A percentile compares a stretch with the other conserved stretches of the same genome.
phyloP scores from a whole-genome alignment of 352 stramenopile genomes.

The Globisporangium spiculum region DNA sequence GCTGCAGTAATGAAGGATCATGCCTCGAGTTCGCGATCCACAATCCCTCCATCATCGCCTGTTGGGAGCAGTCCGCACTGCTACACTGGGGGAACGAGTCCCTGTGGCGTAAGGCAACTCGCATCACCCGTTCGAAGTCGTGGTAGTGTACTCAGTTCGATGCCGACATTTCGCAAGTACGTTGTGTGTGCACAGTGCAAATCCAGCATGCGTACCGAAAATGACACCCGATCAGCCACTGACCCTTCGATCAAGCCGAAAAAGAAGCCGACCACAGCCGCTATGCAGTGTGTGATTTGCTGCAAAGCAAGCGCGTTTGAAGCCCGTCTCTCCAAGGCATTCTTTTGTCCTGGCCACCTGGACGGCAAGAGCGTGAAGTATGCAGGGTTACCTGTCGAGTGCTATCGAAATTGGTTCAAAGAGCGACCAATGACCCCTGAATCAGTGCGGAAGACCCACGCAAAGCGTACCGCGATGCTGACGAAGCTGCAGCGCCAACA shows the following conservation, averaged over 20 bases:
- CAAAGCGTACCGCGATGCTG: slow-evolving; percentile 22
- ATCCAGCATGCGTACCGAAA: not conserved
- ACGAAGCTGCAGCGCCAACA: slow-evolving; percentile 22
- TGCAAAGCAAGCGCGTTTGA: slow-evolving; percentile 20
- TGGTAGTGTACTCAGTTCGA: not conserved
- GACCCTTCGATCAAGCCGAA: not conserved
- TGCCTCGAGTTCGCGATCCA: not conserved
- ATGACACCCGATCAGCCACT: not conserved
- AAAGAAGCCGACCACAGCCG: not conserved
- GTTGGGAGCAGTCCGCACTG: slow-evolving; percentile 5
- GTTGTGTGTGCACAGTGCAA: slow-evolving; percentile 11
- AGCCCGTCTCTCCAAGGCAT: slow-evolving; percentile 18
- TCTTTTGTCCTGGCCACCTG: slow-evolving; percentile 17
- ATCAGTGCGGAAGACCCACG: slow-evolving; percentile 11
- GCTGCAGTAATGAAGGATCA: not conserved
- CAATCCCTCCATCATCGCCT: not conserved
- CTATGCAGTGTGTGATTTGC: slow-evolving; percentile 17
- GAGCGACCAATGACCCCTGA: slow-evolving; percentile 1
- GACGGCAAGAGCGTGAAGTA: slow-evolving; percentile 22
- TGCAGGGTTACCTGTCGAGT: slow-evolving; percentile 13
- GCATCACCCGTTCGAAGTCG: not conserved
- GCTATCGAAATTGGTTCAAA: slow-evolving; percentile 26
- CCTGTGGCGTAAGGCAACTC: not conserved
- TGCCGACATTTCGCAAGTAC: slow-evolving; percentile 12
- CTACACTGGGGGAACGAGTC: slow-evolving; percentile 10